Evolutionary conservation across 108 stramenopile species (phyloP).

Genomic region (Cyclotella choctawhatcheeana): DNA sequence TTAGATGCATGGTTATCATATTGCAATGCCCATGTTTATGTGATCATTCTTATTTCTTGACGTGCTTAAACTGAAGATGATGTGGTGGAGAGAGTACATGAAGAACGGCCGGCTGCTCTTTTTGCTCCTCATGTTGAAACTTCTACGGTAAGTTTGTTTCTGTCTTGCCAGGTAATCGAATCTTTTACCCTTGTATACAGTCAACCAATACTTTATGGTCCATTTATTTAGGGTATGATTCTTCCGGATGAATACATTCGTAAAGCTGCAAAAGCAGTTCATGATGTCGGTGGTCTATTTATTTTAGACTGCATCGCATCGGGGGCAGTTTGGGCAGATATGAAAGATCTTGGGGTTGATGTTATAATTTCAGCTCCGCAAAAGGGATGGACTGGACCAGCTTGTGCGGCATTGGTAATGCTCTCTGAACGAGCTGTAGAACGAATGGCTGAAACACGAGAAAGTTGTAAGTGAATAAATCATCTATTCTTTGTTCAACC

Average conservation of each 20-base stretch:
- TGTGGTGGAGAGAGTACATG: conserved; percentile 77
- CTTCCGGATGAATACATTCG: conserved; percentile 90
- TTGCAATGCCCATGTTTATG: too few species aligned
- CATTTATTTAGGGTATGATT: too few species aligned
- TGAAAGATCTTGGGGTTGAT: conserved; percentile 92
- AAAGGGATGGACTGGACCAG: conserved; percentile 94
- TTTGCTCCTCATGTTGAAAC: conserved; percentile 95
- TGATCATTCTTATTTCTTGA: too few species aligned
- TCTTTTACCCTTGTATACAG: too few species aligned
- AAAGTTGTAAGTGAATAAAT: conserved; percentile 51
- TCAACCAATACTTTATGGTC: too few species aligned
- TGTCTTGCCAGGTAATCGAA: too few species aligned
- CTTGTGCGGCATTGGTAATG: conserved; percentile 86
- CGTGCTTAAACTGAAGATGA: too few species aligned
- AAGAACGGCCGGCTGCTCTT: conserved; percentile 84
- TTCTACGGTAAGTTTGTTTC: too few species aligned
- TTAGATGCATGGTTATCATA: too few species aligned
- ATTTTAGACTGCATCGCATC: conserved; percentile 93
- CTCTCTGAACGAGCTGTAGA: conserved; percentile 74
- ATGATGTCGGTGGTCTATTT: conserved; percentile 90
- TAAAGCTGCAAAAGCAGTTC: conserved; percentile 76
- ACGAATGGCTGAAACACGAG: conserved; percentile 63
- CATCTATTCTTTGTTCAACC: not conserved
- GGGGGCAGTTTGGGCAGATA: conserved; percentile 93
- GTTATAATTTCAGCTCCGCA: conserved; percentile 92